Base-by-base conservation (phyloP, 1,139 yeast species). In the Suhomyces anneliseae region DNA sequence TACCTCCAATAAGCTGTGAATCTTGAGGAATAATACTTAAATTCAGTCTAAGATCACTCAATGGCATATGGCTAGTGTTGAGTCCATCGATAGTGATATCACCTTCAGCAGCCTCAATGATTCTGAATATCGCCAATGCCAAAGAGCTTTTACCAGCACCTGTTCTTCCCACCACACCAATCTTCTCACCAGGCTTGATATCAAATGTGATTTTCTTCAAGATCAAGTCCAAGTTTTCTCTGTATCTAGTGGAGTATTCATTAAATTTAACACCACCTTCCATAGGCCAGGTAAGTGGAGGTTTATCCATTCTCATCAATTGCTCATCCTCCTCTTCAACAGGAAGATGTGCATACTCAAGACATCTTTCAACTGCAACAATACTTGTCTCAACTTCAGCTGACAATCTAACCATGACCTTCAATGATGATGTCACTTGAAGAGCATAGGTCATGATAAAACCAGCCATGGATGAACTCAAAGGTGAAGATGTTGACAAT, bases 71-170 rank as follows among this genome's bases (percentile, higher is more conserved):
- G 10, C 74, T 64, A 2, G 81, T 81, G 53, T 79, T 74, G 19
- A 81, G 50, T 8, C 66, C 74, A 60, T 82, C 88, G 48, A 83
- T 77, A 34, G 61, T 55, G 36, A 82, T 78, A 11, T 65, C 54
- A 2, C 95, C 95, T 2, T 57, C 67, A 2, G 71, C 71, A 0
- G 92, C 81, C 58, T 87, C 93, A 59, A 93, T 90, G 42, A 93
- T 84, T 62, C 99, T 77, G 76, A 92, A 92, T 40, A 93, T 71
- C 0, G 97, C 96, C 55, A 93, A 70, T 0, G 97, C 90, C 59
- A 93, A 76, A 1, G 97, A 88, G 0, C 96, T 87, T 66, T 93
- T 93, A 49, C 99, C 99, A 3, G 98, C 98, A 54, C 99, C 99
- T 0, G 99, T 92, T 62, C 98, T 79, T 42, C 95, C 95, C 49